phyloP scores from a whole-genome alignment of 1,139 yeast species.

The Debaryomyces nepalensis region DNA sequence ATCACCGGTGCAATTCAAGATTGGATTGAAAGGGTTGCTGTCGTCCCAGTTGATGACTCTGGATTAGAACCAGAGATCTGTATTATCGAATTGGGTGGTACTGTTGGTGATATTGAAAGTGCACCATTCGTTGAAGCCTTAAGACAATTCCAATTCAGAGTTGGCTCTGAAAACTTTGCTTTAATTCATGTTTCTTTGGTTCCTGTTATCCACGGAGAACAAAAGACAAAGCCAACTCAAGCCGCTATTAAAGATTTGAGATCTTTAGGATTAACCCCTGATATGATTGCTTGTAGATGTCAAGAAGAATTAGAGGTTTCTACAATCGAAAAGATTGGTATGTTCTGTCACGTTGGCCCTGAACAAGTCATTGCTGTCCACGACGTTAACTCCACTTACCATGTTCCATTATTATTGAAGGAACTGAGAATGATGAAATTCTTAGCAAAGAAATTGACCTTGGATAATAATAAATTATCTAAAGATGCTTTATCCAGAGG shows the following conservation, averaged over 20 bases:
- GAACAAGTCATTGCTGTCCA: slow-evolving; percentile 97
- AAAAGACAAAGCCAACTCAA: slow-evolving; percentile 98
- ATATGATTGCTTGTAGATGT: slow-evolving; percentile 98
- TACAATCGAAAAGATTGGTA: slow-evolving; percentile 92
- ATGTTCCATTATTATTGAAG: slow-evolving; percentile 88
- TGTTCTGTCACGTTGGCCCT: slow-evolving; percentile 99
- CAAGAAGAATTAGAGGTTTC: slow-evolving; percentile 77
- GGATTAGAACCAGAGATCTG: slow-evolving; percentile 92
- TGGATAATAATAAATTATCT: slow-evolving; percentile 56
- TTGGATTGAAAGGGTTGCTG: slow-evolving; percentile 95
- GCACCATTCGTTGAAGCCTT: slow-evolving; percentile 99
- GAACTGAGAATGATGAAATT: slow-evolving; percentile 86
- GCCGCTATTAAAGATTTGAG: slow-evolving; percentile 98
- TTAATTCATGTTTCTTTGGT: slow-evolving; percentile 95
- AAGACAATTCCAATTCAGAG: slow-evolving; percentile 98
- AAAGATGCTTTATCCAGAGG: slow-evolving; percentile 68
- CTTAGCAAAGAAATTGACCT: slow-evolving; percentile 68
- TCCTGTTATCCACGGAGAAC: slow-evolving; percentile 98
- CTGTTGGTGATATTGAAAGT: slow-evolving; percentile 98
- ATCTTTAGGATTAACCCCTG: slow-evolving; percentile 92
- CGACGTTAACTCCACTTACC: slow-evolving; percentile 96
- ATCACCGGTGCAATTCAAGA: slow-evolving; percentile 96
- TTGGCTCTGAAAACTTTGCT: slow-evolving; percentile 91
- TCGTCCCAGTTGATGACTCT: slow-evolving; percentile 88
- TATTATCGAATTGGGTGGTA: slow-evolving; percentile 97